Evolutionary conservation across 805 yeast species (phyloP).

Genomic region (Myxozyma vanderwaltii): DNA sequence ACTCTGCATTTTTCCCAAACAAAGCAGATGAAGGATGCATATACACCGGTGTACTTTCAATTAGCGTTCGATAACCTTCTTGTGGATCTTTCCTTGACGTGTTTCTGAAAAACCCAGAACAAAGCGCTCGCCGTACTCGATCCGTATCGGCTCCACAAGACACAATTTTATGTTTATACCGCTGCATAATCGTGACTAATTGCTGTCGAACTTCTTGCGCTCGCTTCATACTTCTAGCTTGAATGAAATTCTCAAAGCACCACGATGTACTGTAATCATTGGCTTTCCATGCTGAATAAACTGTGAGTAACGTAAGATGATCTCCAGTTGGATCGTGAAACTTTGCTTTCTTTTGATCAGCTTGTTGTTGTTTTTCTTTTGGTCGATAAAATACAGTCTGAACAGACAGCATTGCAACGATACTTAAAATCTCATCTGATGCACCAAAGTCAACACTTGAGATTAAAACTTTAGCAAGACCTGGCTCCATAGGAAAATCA

Average conservation of each 20-base stretch:
- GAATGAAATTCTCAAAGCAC: constrained; percentile 84
- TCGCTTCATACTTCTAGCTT: constrained; percentile 68
- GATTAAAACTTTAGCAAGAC: constrained; percentile 74
- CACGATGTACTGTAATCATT: constrained; percentile 69
- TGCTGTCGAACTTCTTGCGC: constrained; percentile 74
- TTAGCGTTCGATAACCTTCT: constrained; percentile 49
- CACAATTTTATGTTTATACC: constrained; percentile 39
- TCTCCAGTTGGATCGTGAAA: constrained; percentile 68
- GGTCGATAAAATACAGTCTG: constrained; percentile 72
- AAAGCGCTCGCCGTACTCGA: constrained; percentile 54
- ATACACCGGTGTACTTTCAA: constrained; percentile 52
- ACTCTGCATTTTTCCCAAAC: constrained; percentile 72
- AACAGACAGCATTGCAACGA: constrained; percentile 83
- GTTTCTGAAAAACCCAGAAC: constrained; percentile 71
- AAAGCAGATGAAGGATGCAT: constrained; percentile 86
- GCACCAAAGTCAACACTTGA: constrained; percentile 64
- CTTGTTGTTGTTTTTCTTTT: constrained; percentile 60
- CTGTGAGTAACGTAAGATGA: constrained; percentile 71
- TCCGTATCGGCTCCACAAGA: constrained; percentile 43
- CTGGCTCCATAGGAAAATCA: constrained; percentile 89
- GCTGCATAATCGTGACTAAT: constrained; percentile 52
- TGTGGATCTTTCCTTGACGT: constrained; percentile 67
- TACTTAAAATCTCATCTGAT: constrained; percentile 65
- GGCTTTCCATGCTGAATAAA: constrained; percentile 76
- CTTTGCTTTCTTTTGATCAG: constrained; percentile 61